Evolutionary conservation across 2,329 filamentous ascomycete genomes (phyloP).

Genomic region (Polychaeton citri): DNA sequence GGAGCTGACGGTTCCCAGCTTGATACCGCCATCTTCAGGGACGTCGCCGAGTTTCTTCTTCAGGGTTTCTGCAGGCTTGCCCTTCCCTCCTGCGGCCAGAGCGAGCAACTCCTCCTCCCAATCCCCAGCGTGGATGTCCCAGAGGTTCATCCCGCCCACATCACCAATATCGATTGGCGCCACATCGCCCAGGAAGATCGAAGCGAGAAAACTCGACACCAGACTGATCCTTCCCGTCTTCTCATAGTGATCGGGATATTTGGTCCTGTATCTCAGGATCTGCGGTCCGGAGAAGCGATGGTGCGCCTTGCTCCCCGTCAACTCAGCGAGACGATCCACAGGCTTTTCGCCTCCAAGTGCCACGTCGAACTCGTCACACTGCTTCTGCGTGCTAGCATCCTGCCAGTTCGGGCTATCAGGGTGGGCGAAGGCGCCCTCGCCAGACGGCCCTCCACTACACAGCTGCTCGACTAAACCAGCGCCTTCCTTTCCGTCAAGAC

Average conservation of each 20-base stretch:
- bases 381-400: slow-evolving; percentile 82
- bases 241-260: slow-evolving; percentile 68
- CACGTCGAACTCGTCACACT: slow-evolving; percentile 80
- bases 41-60: slow-evolving; percentile 69
- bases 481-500: slow-evolving; percentile 38
- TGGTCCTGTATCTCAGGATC: slow-evolving; percentile 74
- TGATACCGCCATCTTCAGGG: slow-evolving; percentile 63
- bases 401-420: slow-evolving; percentile 94
- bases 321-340: slow-evolving; percentile 52
- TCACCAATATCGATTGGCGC: slow-evolving; percentile 90
- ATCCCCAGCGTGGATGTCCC: slow-evolving; percentile 63
- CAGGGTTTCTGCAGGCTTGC: slow-evolving; percentile 48
- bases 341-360: slow-evolving; percentile 44
- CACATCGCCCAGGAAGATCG: slow-evolving; percentile 69
- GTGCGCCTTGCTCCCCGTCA: slow-evolving; percentile 85
- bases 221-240: slow-evolving; percentile 77
- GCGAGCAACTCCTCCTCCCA: slow-evolving; percentile 67
- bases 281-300: slow-evolving; percentile 98
- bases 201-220: slow-evolving; percentile 90
- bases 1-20: slow-evolving; percentile 58
- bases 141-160: slow-evolving; percentile 92
- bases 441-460: slow-evolving; percentile 18
- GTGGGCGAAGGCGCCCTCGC: slow-evolving; percentile 57
- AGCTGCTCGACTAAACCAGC: slow-evolving; percentile 62
- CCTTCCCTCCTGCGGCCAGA: slow-evolving; percentile 52